phyloP scores from a whole-genome alignment of 2,329 filamentous ascomycete genomes.

The Parastagonospora nodorum region DNA sequence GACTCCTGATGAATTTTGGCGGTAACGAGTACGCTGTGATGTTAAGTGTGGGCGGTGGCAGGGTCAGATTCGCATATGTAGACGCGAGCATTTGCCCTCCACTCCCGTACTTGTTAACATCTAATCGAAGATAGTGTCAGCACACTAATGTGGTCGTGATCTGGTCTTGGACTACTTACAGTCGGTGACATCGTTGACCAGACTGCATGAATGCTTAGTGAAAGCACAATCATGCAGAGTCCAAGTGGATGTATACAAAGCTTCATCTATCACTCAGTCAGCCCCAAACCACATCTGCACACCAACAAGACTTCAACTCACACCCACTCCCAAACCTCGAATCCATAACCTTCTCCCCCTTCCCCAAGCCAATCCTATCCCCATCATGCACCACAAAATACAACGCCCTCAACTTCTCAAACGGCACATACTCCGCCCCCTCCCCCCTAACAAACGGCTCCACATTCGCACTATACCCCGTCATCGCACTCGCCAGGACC shows the following conservation, averaged over 20 bases:
- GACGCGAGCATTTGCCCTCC: too few relatives aligned
- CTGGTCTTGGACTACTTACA: background rate
- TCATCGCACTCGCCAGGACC: constrained; percentile 17
- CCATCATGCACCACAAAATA: constrained; percentile 16
- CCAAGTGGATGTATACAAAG: background rate
- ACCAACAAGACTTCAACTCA: background rate
- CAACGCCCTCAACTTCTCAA: background rate
- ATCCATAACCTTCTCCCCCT: background rate
- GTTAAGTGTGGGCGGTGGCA: background rate
- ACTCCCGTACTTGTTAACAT: background rate
- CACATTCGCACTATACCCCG: constrained; percentile 14
- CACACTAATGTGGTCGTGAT: background rate
- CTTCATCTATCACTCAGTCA: background rate
- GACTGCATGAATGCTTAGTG: background rate
- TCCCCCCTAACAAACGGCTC: constrained; percentile 6
- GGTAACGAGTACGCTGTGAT: background rate
- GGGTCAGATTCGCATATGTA: background rate
- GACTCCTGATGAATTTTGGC: background rate
- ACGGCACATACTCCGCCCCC: constrained; percentile 2
- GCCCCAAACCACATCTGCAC: too few relatives aligned
- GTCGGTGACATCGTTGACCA: background rate
- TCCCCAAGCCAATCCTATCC: constrained; percentile 3
- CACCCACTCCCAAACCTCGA: background rate
- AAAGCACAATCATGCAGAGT: background rate
- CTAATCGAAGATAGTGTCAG: background rate